These are phyloP conservation scores for Xylaria castorea DNA, from an alignment of 495 filamentous ascomycete species.

Conservation along the genomic window DNA sequence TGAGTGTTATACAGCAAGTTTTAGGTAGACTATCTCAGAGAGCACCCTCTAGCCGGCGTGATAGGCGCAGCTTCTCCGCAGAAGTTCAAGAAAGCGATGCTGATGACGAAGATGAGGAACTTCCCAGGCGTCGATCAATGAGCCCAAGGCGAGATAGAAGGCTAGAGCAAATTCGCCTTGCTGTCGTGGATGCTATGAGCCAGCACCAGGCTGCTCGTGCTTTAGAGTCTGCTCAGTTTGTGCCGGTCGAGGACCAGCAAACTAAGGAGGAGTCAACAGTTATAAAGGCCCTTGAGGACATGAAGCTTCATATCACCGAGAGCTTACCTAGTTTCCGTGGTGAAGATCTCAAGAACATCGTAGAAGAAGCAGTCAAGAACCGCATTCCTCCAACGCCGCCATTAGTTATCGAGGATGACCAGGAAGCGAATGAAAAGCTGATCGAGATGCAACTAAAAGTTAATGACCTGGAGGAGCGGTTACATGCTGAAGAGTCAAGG, in stretches of 20 bases:
- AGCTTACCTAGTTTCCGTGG: slow-evolving; percentile 53
- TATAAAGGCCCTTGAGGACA: slow-evolving; percentile 50
- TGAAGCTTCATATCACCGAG: slow-evolving; percentile 56
- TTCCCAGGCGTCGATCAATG: slow-evolving; percentile 67
- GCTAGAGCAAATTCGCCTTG: slow-evolving; percentile 80
- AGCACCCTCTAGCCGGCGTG: slow-evolving; percentile 52
- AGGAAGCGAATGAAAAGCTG: slow-evolving; percentile 46
- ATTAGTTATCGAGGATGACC: slow-evolving; percentile 39
- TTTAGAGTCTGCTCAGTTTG: slow-evolving; percentile 35
- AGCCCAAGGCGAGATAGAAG: slow-evolving; percentile 75
- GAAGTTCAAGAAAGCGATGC: slow-evolving; percentile 83
- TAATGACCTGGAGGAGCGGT: slow-evolving; percentile 42
- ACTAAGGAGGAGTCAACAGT: slow-evolving; percentile 40
- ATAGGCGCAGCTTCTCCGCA: slow-evolving; percentile 64
- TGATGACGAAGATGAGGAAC: slow-evolving; percentile 89
- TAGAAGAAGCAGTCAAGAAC: slow-evolving; percentile 64
- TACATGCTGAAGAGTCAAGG: slow-evolving; percentile 40
- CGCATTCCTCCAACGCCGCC: slow-evolving; percentile 52
- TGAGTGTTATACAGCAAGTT: slow-evolving; percentile 75
- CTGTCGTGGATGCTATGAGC: slow-evolving; percentile 79
- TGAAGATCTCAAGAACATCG: slow-evolving; percentile 63
- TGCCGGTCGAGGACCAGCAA: slow-evolving; percentile 30
- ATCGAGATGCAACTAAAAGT: slow-evolving; percentile 50
- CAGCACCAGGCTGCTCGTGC: slow-evolving; percentile 55
- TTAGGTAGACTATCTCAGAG: slow-evolving; percentile 57